Conservation (phyloP, 495 filamentous ascomycete species). For the Penicillium lagena region DNA sequence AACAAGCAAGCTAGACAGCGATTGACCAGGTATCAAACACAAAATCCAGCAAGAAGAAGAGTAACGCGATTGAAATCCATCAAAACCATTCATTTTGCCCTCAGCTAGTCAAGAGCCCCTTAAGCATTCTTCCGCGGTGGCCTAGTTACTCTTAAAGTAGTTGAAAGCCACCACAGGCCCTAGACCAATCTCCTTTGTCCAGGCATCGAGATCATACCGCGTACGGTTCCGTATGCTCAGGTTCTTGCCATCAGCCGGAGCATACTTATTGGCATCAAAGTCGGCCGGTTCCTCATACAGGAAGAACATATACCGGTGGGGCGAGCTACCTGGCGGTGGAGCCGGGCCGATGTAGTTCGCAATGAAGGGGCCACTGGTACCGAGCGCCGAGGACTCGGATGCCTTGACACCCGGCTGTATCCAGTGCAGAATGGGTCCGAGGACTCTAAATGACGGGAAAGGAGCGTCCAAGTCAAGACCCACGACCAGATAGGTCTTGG, state of each 20-base stretch:
- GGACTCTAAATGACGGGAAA: constrained; percentile 35
- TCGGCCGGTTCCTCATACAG: constrained; percentile 49
- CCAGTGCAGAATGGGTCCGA: constrained; percentile 43
- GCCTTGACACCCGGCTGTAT: constrained; percentile 40
- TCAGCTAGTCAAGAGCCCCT: too few relatives aligned
- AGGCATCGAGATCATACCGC: constrained; percentile 45
- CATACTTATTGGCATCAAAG: constrained; percentile 35
- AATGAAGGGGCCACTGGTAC: constrained; percentile 21
- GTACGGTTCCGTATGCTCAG: constrained; percentile 34
- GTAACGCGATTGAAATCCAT: too few relatives aligned
- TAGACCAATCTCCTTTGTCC: constrained; percentile 40
- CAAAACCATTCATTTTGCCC: too few relatives aligned
- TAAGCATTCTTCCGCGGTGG: too few relatives aligned
- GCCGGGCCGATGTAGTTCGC: constrained; percentile 45
- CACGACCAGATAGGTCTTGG: constrained; percentile 38
- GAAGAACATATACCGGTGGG: constrained; percentile 53
- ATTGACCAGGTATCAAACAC: too few relatives aligned
- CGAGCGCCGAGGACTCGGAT: constrained; percentile 5
- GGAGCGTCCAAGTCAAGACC: constrained; percentile 48
- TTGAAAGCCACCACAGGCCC: constrained; percentile 46
- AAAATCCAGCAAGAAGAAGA: too few relatives aligned
- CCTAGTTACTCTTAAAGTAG: constrained; percentile 42
- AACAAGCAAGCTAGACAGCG: too few relatives aligned
- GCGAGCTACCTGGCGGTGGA: constrained; percentile 42
- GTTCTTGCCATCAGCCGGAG: constrained; percentile 34